Evolutionary conservation across 352 stramenopile species (phyloP), one percentile per base, ranked within the genome.

Genomic region (Pythium biforme): DNA sequence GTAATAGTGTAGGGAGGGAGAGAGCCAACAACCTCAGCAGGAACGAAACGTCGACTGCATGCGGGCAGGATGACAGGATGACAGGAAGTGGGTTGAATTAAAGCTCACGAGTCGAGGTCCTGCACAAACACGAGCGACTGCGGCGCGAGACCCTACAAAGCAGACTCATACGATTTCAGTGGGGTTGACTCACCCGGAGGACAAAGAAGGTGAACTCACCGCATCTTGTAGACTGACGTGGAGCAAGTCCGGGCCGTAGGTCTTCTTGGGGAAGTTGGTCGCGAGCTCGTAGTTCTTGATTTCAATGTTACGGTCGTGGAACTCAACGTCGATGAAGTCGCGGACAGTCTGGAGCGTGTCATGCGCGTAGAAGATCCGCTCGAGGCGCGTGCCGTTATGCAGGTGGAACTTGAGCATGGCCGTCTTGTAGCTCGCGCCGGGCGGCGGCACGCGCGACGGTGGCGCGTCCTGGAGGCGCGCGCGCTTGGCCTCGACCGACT

Each of bases 221-320:
- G 75, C 83, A 63, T 94, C 79, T 15, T 79, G 52, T 11, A 94
- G 83, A 10, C 76, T 88, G 25, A 90, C 66, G 54, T 88, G 60
- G 25, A 82, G 49, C 26, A 92, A 31, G 1, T 91, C 79, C 4
- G 79, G 73, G 0, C 83, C 80, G 58, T 88, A 94, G 1, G 78
- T 70, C 49, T 83, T 87, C 59, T 92, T 90, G 0, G 86, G 86
- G 49, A 86, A 95, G 59, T 92, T 95, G n/a, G 86, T 95, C 25
- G 83, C 83, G 59, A 95, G 60, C 50, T 95, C 86, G 59, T 92
- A 95, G 67, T 88, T 86, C 14, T 63, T 74, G 57, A 95, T 93
- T 39, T 73, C 20, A 59, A 95, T 88, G 6, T 81, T 70, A 17
- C 83, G 81, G 66, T 95, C 82, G 54, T 86, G 86, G 55, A 95